These are phyloP conservation scores for Limnanthes douglasii DNA, from an alignment of 345 rosid species.

Conservation along the genomic window DNA sequence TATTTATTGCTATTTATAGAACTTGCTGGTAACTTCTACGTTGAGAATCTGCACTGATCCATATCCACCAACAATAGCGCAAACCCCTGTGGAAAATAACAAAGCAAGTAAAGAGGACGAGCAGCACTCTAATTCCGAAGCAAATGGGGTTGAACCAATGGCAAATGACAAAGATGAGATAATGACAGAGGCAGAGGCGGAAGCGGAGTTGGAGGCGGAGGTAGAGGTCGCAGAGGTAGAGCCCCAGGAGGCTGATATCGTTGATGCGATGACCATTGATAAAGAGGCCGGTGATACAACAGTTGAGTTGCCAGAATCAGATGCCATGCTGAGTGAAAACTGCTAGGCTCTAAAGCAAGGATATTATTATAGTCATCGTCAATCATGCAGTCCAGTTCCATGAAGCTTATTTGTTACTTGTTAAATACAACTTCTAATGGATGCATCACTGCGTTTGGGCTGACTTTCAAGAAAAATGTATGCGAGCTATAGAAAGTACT, in stretches of 20 bases:
- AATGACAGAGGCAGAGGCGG: conserved; percentile 62
- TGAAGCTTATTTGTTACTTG: no score
- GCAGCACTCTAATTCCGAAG: conserved; percentile 14
- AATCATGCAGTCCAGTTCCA: no score
- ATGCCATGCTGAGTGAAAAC: conserved; percentile 20
- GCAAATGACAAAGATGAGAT: conserved; percentile 51
- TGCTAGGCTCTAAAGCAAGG: conserved; percentile 28
- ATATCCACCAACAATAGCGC: conserved; percentile 20
- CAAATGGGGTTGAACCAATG: conserved; percentile 53
- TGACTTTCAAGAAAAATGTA: no score
- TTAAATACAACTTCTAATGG: no score
- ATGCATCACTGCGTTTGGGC: no score
- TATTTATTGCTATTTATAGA: conserved; percentile 19
- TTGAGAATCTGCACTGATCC: conserved; percentile 33
- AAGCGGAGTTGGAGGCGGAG: no score
- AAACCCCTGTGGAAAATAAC: conserved; percentile 13
- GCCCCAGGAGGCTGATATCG: conserved; percentile 50
- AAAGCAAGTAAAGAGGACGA: conserved; percentile 16
- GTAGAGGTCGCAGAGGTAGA: no score
- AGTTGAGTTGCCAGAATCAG: conserved; percentile 33
- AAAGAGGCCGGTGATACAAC: conserved; percentile 49
- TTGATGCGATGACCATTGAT: conserved; percentile 51
- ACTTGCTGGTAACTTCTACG: conserved; percentile 67
- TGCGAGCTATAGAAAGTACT: no score
- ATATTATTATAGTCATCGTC: no score